Conservation (phyloP, 805 yeast genomes). For the Kregervanrija pseudodelftensis region DNA sequence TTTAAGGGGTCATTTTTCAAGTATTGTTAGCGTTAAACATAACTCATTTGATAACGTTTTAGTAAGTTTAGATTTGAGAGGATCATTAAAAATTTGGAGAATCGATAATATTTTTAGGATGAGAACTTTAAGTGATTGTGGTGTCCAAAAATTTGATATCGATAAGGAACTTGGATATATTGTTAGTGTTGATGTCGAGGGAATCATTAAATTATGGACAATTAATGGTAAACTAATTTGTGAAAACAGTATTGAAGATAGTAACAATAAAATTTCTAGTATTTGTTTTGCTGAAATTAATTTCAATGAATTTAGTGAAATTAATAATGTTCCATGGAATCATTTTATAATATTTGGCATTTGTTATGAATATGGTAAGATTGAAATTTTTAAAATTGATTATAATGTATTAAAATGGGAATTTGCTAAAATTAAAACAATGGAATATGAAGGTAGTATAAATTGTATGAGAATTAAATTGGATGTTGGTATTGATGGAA, state of each 20-base stretch:
- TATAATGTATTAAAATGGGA: constrained; percentile 14
- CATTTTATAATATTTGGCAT: constrained; percentile 6
- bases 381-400: constrained; percentile 19
- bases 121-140: constrained; percentile 23
- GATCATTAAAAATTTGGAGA: constrained; percentile 62
- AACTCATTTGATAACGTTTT: constrained; percentile 48
- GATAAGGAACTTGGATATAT: constrained; percentile 35
- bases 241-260: constrained; percentile 13
- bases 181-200: constrained; percentile 26
- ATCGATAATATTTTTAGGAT: constrained; percentile 3
- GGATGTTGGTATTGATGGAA: constrained; percentile 25
- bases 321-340: constrained; percentile 5
- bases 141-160: constrained; percentile 40
- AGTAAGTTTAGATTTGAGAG: constrained; percentile 46
- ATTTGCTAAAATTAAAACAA: constrained; percentile 21
- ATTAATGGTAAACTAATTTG: constrained; percentile 45
- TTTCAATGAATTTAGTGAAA: constrained; percentile 1
- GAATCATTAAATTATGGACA: constrained; percentile 34
- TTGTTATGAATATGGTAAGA: constrained; percentile 5
- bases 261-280: constrained; percentile 6
- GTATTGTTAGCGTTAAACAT: constrained; percentile 38
- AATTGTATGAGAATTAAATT: constrained; percentile 29
- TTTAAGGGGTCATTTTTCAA: constrained; percentile 51
- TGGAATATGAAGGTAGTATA: constrained; percentile 14
- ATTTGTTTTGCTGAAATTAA: constrained; percentile 15